Base-by-base conservation (phyloP, 2,329 filamentous ascomycete genomes). In the Calonectria leucothoes region DNA sequence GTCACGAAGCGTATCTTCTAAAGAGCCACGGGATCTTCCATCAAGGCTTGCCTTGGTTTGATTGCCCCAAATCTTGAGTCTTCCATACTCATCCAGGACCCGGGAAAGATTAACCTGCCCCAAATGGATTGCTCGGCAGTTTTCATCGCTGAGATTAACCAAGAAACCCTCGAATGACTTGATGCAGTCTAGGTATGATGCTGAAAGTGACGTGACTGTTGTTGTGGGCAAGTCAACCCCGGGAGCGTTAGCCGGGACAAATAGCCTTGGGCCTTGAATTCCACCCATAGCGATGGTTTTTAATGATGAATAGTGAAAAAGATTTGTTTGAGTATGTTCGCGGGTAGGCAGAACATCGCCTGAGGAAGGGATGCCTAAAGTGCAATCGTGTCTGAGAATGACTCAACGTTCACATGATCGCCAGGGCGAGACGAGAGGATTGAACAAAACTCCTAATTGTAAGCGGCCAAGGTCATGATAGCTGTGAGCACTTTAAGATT, bases 51-150 rank as follows among this genome's bases (percentile, higher is more conserved):
- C 49, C 15, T 67, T 71, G 37, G 51, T 59, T 20, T 71, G 61
- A 29, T 66, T 35, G 31, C 61, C 63, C 69, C 69, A 71, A 14
- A 71, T 57, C 35, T 67, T 71, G 35, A 55, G 17, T 23, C 69
- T 55, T 14, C 69, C 69, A 57, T 71, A 71, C 51, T 67, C 63
- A n/a, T 71, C 69, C 6, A 66, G 42, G 3, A 71, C 42, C 35
- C 31, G 29, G 15, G 49, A 23, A 29, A 67, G 14, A 17, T 61
- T 14, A 37, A 70, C 69, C 29, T 70, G 69, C 17, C 25, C 20
- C 0, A 70, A 25, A 8, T 45, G 63, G n/a, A 57, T 23, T 17
- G 59, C 63, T 17, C 63, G 48, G 23, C 63, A 61, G 15, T 59
- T 57, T 39, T 48, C 15, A 31, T 65, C 42, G 17, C 39, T 65